These are phyloP conservation scores for Musa acuminata DNA, from an alignment of 176 grass and related monocot species.

Conservation along the genomic window DNA sequence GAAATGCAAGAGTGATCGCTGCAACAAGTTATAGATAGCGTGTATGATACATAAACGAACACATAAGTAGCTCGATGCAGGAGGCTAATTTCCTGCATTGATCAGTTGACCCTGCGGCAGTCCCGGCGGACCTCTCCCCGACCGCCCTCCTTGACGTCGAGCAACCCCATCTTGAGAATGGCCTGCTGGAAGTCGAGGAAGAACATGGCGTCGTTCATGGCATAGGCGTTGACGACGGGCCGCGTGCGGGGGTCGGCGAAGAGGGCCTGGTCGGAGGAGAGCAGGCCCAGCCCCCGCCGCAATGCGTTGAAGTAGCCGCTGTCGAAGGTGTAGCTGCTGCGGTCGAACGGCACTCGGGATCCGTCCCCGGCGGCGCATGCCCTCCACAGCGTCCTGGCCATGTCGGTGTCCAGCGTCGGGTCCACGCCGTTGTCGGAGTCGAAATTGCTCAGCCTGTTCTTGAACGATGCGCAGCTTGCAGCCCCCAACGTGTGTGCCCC, in stretches of 20 bases:
- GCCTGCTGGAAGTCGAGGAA: slow-evolving; percentile 71
- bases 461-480: slow-evolving; percentile 56
- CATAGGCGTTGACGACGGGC: slow-evolving; percentile 47
- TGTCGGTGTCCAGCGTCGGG: slow-evolving; percentile 16
- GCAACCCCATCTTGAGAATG: slow-evolving; percentile 76
- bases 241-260: slow-evolving; percentile 48
- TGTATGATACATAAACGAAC: not conserved
- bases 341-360: slow-evolving; percentile 45
- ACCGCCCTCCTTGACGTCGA: slow-evolving; percentile 63
- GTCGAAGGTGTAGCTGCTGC: slow-evolving; percentile 50
- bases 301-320: slow-evolving; percentile 53
- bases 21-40: not conserved
- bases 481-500: slow-evolving; percentile 75
- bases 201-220: slow-evolving; percentile 61
- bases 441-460: slow-evolving; percentile 22
- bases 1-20: too few species aligned
- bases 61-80: not conserved
- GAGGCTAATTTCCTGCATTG: too few species aligned
- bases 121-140: slow-evolving; percentile 51
- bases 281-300: slow-evolving; percentile 40
- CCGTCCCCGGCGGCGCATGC: slow-evolving; percentile 42
- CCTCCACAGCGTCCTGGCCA: slow-evolving; percentile 19
- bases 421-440: slow-evolving; percentile 32
- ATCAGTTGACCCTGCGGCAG: slow-evolving; percentile 50
- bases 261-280: slow-evolving; percentile 71